Base-by-base conservation (phyloP, 2,329 filamentous ascomycete species). In the Zasmidium citrigriseum region DNA sequence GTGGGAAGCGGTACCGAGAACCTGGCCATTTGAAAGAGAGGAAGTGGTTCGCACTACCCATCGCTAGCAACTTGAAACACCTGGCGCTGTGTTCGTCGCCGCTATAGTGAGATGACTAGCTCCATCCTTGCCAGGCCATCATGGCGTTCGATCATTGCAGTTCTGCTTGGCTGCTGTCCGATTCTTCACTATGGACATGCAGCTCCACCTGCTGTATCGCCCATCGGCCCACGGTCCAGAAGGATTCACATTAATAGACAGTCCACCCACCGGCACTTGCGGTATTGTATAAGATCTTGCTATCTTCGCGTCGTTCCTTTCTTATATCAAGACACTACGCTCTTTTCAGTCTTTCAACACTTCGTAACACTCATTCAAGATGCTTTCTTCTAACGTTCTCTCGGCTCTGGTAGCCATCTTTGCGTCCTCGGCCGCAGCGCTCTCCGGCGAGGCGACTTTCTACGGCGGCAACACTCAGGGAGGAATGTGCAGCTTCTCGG, bases 401-500 rank as follows among this genome's bases (percentile, higher is more conserved):
- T 34, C 60, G 38, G 60, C 60, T 46, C 41, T 68, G 46, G 54
- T 59, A 49, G 62, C 64, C 50, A 58, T 53, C 29, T 46, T 58
- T 38, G 51, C 57, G 20, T 46, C 58, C 25, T 56, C 61, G 24
- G 48, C 60, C 5, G 60, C 59, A 27, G 56, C 65, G 24, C 49
- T 64, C 47, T 59, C 61, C 44, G 67, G 65, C 41, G 25, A 63
- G 38, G 66, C 64, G 12, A 67, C 65, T 18, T 67, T 64, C 60
- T 68, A 69, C 46, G 67, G 67, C 22, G 68, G 68, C 27, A 68
- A 70, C 54, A 63, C 58, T 1, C 71, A 73, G 4, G 86, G 86
- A 41, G 87, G 87, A 61, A 80, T 79, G 58, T 90, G 87, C 73
- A 84, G 82, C 12, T 88, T 89, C 77, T 77, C 78, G 7, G 83